Base-by-base conservation (phyloP, 257 asterid genomes). In the Solanum gandarillasii region DNA sequence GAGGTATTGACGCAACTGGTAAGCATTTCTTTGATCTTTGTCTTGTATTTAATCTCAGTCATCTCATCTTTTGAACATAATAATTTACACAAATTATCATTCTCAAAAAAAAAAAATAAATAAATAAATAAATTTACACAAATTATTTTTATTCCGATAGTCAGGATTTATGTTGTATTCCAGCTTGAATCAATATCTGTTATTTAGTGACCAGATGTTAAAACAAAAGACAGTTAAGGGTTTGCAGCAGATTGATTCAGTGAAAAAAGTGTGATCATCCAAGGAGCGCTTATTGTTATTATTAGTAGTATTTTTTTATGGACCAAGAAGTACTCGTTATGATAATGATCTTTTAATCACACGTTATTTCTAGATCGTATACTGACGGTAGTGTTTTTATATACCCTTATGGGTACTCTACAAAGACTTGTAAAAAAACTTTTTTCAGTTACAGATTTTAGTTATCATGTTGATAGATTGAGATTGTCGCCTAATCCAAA, bases 1-100 rank as follows among this genome's bases (percentile, higher is more conserved):
- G 99, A 90, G 99, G 99, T 70, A 97, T 97, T 87, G 99, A 97
- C 90, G 99, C 98, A 83, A 97, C 99, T 82, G 99, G 99, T 97
- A 82, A 92, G 96, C 88, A 78, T 89, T 87, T 32, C 90, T 89
- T 78, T 16, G 1, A 78, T 78, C 25, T 41, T 8, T 27, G 25
- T 41, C 65, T 7, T 38, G 4, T 39, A 70, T 25, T 23, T 39
- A 4, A 76, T 79, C 89, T 41, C 84, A 41, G 48, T 41, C 7
- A 78, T 78, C 84, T 41, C 84, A 27, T 41, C 14, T 78, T 25
- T 78, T 41, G 65, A 41, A 14, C 6, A 14, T 25, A 13, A 76
- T 76, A 38, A 39, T 76, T 12, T 38, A 7, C 7, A 7, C 12
- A 38, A 38, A 38, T n/a, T n/a, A 76, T n/a, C 29, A 29, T 29